A percentile compares a stretch with the other conserved stretches of the same genome.
phyloP scores from a whole-genome alignment of 208 protist genomes.

The Entamoeba histolytica region DNA sequence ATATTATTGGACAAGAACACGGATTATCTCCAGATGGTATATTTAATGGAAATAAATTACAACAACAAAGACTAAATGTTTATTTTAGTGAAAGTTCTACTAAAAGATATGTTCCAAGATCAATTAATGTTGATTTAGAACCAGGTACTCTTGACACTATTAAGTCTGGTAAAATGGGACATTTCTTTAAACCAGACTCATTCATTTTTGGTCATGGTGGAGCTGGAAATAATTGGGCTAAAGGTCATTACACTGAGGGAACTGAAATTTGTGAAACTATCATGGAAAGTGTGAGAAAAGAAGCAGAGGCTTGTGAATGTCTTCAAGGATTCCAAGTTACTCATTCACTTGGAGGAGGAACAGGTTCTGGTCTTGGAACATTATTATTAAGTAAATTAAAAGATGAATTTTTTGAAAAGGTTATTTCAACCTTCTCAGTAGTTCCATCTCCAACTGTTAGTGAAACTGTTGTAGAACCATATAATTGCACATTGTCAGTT shows the following conservation, averaged over 20 bases:
- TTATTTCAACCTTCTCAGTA: slow-evolving; percentile 90
- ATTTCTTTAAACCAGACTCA: slow-evolving; percentile 80
- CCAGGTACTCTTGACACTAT: slow-evolving; percentile 89
- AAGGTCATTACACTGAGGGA: slow-evolving; percentile 92
- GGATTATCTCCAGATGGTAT: slow-evolving; percentile 67
- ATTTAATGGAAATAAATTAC: slow-evolving; percentile 59
- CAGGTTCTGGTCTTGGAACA: slow-evolving; percentile 83
- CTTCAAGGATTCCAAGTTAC: slow-evolving; percentile 90
- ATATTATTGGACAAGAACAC: slow-evolving; percentile 50
- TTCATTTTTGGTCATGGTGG: slow-evolving; percentile 85
- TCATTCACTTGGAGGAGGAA: slow-evolving; percentile 91
- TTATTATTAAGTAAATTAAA: slow-evolving; percentile 82
- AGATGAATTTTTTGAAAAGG: slow-evolving; percentile 88
- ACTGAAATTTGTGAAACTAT: slow-evolving; percentile 81
- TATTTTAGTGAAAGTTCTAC: slow-evolving; percentile 82
- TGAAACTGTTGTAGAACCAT: slow-evolving; percentile 24
- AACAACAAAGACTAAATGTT: slow-evolving; percentile 90
- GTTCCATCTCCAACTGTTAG: slow-evolving; percentile 80
- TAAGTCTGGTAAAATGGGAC: slow-evolving; percentile 40
- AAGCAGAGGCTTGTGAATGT: slow-evolving; percentile 82
- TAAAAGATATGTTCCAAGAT: slow-evolving; percentile 61
- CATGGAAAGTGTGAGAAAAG: slow-evolving; percentile 83
- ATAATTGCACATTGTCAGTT: slow-evolving; percentile 10
- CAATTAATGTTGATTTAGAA: slow-evolving; percentile 54
- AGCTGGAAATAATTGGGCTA: slow-evolving; percentile 92